These are phyloP conservation scores for Myxozyma melibiosi DNA, from an alignment of 805 yeast genomes.

Conservation along the genomic window DNA sequence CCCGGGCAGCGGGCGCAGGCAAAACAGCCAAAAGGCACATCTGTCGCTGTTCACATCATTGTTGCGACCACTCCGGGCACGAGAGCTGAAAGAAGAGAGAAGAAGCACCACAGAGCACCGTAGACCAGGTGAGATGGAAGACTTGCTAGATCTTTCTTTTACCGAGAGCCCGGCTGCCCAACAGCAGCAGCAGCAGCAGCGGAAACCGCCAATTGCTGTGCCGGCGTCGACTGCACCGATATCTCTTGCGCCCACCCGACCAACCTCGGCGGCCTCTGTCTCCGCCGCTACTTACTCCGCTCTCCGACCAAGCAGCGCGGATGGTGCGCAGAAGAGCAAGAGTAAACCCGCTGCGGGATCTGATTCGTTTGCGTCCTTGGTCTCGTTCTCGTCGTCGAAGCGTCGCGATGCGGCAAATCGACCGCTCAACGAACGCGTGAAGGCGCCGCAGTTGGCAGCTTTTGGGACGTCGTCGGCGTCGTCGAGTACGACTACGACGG, in stretches of 20 bases:
- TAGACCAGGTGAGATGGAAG: too few relatives aligned
- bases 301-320: neutral
- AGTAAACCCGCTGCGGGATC: neutral
- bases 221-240: neutral
- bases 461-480: too few relatives aligned
- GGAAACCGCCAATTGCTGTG: neutral
- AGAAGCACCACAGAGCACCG: too few relatives aligned
- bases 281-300: slow-evolving; percentile 5
- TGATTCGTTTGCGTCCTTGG: slow-evolving; percentile 34
- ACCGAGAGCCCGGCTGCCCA: neutral
- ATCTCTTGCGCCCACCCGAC: slow-evolving; percentile 4
- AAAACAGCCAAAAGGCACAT: neutral
- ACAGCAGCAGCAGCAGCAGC: neutral
- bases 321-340: neutral
- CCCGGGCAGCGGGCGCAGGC: neutral
- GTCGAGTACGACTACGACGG: neutral
- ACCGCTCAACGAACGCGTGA: slow-evolving; percentile 19
- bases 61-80: neutral
- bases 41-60: neutral
- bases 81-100: neutral
- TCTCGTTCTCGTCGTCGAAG: slow-evolving; percentile 25
- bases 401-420: slow-evolving; percentile 13
- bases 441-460: slow-evolving; percentile 3
- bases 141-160: slow-evolving; percentile 28
- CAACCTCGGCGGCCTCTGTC: slow-evolving; percentile 8